These are phyloP conservation scores for Moesziomyces globuligerus DNA, from an alignment of 1,284 basidiomycete species.

Conservation along the genomic window DNA sequence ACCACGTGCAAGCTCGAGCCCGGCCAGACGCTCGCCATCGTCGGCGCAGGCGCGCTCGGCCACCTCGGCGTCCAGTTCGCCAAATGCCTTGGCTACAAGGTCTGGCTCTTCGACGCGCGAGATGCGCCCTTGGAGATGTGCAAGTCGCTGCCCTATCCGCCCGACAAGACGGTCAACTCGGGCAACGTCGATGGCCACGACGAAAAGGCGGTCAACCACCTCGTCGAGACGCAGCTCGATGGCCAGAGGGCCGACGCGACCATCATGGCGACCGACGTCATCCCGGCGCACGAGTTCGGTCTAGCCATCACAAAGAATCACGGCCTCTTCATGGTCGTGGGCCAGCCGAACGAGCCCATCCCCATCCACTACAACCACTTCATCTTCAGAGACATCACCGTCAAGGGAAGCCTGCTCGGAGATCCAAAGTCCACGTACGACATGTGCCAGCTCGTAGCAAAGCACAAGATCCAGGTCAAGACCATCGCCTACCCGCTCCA, in stretches of 20 bases:
- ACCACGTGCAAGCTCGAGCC: slow-evolving; percentile 40
- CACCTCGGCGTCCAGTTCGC: slow-evolving; percentile 67
- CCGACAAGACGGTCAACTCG: slow-evolving; percentile 42
- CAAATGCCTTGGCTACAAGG: slow-evolving; percentile 64
- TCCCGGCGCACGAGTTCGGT: slow-evolving; percentile 28
- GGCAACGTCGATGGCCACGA: slow-evolving; percentile 31
- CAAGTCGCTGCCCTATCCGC: slow-evolving; percentile 29
- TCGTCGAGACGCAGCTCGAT: slow-evolving; percentile 14
- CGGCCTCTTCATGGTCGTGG: slow-evolving; percentile 48
- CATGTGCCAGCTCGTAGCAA: slow-evolving; percentile 50
- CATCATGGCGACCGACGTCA: slow-evolving; percentile 47
- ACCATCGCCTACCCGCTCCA: slow-evolving; percentile 43
- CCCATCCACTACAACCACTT: slow-evolving; percentile 46
- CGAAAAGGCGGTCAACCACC: slow-evolving; percentile 9
- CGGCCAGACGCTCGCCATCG: slow-evolving; percentile 67
- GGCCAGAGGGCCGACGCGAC: slow-evolving; percentile 40
- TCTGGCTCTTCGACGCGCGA: slow-evolving; percentile 59
- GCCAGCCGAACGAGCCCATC: slow-evolving; percentile 44
- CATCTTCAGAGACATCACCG: slow-evolving; percentile 52
- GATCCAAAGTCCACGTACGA: slow-evolving; percentile 39
- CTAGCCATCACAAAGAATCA: slow-evolving; percentile 46
- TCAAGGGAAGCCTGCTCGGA: slow-evolving; percentile 47
- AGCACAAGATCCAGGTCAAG: slow-evolving; percentile 39
- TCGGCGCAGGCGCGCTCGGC: slow-evolving; percentile 69
- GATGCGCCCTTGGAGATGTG: slow-evolving; percentile 34